phyloP scores from a whole-genome alignment of 768 basidiomycete genomes.

The Suillus americanus region DNA sequence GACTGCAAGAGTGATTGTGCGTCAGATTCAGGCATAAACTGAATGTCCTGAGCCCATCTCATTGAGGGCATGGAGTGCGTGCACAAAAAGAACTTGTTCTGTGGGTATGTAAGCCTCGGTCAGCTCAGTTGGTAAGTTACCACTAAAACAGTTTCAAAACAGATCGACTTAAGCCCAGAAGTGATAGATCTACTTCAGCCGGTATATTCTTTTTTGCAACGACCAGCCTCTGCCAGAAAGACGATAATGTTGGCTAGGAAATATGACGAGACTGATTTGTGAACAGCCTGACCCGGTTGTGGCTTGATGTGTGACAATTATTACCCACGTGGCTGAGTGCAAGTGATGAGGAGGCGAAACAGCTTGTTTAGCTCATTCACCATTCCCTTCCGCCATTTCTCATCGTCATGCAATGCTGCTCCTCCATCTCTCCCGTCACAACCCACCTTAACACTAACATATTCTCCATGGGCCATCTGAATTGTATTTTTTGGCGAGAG shows the following conservation, averaged over 20 bases:
- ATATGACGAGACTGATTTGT: background rate
- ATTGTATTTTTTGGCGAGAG: background rate
- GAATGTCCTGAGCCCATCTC: background rate
- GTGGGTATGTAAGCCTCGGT: constrained; percentile 1
- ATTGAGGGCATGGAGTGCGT: background rate
- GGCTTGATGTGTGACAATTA: constrained; percentile 18
- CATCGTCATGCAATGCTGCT: constrained; percentile 24
- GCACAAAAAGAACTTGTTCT: background rate
- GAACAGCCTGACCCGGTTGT: constrained; percentile 1
- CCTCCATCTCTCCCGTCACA: constrained; percentile 16
- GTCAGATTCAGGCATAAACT: background rate
- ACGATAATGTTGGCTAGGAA: background rate
- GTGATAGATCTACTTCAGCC: background rate
- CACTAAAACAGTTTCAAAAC: background rate
- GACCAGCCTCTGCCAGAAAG: background rate
- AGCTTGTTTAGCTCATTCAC: constrained; percentile 34
- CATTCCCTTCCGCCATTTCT: constrained; percentile 26
- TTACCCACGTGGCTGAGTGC: constrained; percentile 31
- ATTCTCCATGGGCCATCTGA: background rate
- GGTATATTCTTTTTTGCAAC: background rate
- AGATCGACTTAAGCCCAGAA: background rate
- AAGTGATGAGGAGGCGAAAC: constrained; percentile 28
- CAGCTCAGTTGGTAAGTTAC: background rate
- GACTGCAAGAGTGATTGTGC: background rate
- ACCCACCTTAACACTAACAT: background rate